Evolutionary conservation across 805 yeast genomes (phyloP), one percentile per base, ranked within the genome.

Genomic region (Huiozyma naganishii): DNA sequence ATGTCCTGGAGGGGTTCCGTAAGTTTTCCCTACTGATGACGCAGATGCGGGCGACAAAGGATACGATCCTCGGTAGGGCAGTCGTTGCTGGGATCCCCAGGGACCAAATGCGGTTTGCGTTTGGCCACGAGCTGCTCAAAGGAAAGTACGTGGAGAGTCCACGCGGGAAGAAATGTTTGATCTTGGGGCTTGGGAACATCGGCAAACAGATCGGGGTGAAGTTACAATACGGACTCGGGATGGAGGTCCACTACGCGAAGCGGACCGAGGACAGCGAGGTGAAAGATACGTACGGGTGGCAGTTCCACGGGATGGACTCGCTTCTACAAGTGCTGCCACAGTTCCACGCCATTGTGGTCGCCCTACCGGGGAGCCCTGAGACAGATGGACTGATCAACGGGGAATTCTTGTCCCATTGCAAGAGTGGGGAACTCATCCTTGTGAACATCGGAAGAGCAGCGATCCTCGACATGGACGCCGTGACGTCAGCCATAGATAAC

Each of bases 401-500:
- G 27, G 55, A 64, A 1, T 60, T 75, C 7, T 62, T 79, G 13
- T 37, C 49, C n/a, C 44, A 44, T 34, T 58, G 61, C 41, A 45
- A 49, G 30, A 44, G 46, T 4, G 42, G 45, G 9, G 54, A 52
- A 32, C 39, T 58, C 27, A 48, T 55, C 9, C 53, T 80, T 32
- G 70, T 79, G 48, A 79, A 79, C 56, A 70, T 77, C 27, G 84
- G 85, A 4, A 64, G 85, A 46, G 86, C 84, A 1, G 52, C 64
- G 6, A 67, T 77, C 11, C 56, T 78, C 38, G 79, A 76, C 47
- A 76, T 74, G 51, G 62, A 67, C 8, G 76, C 74, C 1, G 61
- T 79, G 27, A 69, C 73, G 7, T 59, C 62, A 10, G 68, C 76
- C 43, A 42, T 61, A 3, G 59, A 67, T 41, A 39, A 56, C 6